Conservation (phyloP, 2,329 filamentous ascomycete genomes). For the Cytospora chrysosperma region DNA sequence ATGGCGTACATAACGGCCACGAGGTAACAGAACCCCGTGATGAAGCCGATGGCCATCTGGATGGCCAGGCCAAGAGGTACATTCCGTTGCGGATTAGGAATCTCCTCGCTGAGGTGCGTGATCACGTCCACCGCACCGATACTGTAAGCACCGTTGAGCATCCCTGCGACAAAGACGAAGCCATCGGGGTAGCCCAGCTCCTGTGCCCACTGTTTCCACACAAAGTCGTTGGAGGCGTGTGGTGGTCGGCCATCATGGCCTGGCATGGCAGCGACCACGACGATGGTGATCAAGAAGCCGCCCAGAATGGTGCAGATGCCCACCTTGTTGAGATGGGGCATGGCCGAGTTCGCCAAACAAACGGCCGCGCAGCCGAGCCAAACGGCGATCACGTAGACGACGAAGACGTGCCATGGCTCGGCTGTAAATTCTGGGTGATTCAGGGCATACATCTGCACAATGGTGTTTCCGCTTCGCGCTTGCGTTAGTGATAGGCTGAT, state of each 20-base stretch:
- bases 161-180: constrained; percentile 42
- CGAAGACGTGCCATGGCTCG: constrained; percentile 44
- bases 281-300: constrained; percentile 54
- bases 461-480: constrained; percentile 34
- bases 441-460: constrained; percentile 45
- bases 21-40: constrained; percentile 52
- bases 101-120: constrained; percentile 65
- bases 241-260: constrained; percentile 32
- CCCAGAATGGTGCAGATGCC: constrained; percentile 50
- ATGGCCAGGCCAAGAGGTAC: constrained; percentile 54
- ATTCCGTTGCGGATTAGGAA: constrained; percentile 50
- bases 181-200: constrained; percentile 41
- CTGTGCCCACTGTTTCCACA: constrained; percentile 42
- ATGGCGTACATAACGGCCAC: constrained; percentile 59
- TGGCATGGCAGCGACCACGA: constrained; percentile 55
- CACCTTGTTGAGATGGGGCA: constrained; percentile 53
- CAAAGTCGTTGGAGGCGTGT: constrained; percentile 37
- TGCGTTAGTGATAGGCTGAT: not conserved
- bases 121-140: constrained; percentile 66
- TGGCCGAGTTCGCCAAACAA: constrained; percentile 55
- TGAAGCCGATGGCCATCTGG: constrained; percentile 50
- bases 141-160: constrained; percentile 66
- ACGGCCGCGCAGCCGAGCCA: constrained; percentile 41
- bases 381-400: constrained; percentile 41
- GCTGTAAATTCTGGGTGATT: constrained; percentile 39